These are phyloP conservation scores for Plasmodium fragile DNA, from an alignment of 169 alveolate species.

Conservation along the genomic window DNA sequence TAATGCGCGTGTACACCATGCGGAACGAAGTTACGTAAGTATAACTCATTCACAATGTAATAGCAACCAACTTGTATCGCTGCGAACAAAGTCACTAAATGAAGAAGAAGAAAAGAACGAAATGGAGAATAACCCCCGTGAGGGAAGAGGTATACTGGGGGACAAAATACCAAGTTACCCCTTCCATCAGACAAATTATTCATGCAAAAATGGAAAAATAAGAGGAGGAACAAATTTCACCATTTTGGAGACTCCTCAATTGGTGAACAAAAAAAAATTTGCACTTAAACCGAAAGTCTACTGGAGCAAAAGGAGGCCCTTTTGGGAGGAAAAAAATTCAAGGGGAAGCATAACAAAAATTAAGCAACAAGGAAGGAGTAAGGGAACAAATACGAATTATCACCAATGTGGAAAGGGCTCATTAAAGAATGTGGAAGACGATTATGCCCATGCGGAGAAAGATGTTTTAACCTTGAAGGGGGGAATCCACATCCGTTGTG, in stretches of 20 bases:
- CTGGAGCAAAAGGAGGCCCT: conserved; percentile 31
- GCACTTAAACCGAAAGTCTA: conserved; percentile 13
- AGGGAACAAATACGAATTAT: not conserved
- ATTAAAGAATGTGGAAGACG: not conserved
- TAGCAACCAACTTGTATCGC: not conserved
- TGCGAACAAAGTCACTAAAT: not conserved
- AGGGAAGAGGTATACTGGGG: not conserved
- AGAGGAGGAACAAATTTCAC: not conserved
- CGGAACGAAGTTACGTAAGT: not conserved
- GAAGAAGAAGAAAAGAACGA: not conserved
- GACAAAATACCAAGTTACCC: not conserved
- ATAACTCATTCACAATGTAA: not conserved
- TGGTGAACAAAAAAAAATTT: not conserved
- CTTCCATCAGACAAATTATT: not conserved
- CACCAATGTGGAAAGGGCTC: not conserved
- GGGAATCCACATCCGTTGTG: not conserved
- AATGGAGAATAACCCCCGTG: not conserved
- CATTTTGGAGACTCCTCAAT: not conserved
- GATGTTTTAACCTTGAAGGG: not conserved
- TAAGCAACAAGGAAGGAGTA: not conserved
- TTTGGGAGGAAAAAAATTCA: conserved; percentile 3
- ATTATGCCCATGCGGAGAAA: not conserved
- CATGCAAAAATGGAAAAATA: not conserved
- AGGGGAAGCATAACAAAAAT: not conserved
- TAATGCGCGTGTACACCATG: not conserved